A percentile compares a stretch with the other conserved stretches of the same genome.
Evolutionary conservation across 495 filamentous ascomycete species (phyloP).

Genomic region (Lichenothelia convexa): DNA sequence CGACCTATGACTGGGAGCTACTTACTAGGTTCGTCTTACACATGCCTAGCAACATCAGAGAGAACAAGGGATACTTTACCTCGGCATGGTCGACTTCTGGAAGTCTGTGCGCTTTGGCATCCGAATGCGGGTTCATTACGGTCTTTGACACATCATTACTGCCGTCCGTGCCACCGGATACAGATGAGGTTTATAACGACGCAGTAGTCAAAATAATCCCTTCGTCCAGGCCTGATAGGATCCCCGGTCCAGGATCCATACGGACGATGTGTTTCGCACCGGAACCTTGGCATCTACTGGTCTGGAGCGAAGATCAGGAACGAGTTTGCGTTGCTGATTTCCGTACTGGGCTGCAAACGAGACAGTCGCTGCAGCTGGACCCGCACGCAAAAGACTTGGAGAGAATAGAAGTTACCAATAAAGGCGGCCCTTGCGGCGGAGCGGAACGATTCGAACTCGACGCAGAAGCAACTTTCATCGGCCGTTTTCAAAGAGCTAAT

Average conservation of each 20-base stretch:
- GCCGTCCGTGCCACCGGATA: constrained; percentile 4
- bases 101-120: constrained; percentile 48
- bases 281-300: constrained; percentile 74
- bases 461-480: constrained; percentile 20
- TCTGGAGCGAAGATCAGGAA: constrained; percentile 83
- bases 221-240: constrained; percentile 22
- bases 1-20: constrained; percentile 12
- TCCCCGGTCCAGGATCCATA: constrained; percentile 49
- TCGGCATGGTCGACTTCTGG: constrained; percentile 55
- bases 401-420: constrained; percentile 18
- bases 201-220: constrained; percentile 27
- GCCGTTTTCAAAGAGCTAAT: constrained; percentile 22
- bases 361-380: constrained; percentile 55
- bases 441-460: constrained; percentile 12
- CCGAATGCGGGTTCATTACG: constrained; percentile 52
- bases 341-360: constrained; percentile 52
- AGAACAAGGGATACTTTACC: constrained; percentile 37
- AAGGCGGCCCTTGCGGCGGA: constrained; percentile 27
- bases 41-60: constrained; percentile 7
- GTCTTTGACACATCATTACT: constrained; percentile 42
- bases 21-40: constrained; percentile 15
- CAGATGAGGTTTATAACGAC: constrained; percentile 21
- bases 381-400: constrained; percentile 31
- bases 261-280: constrained; percentile 83
- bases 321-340: constrained; percentile 71